Evolutionary conservation across 139 green algal genomes (phyloP).

Genomic region (Micromonas pusilla): DNA sequence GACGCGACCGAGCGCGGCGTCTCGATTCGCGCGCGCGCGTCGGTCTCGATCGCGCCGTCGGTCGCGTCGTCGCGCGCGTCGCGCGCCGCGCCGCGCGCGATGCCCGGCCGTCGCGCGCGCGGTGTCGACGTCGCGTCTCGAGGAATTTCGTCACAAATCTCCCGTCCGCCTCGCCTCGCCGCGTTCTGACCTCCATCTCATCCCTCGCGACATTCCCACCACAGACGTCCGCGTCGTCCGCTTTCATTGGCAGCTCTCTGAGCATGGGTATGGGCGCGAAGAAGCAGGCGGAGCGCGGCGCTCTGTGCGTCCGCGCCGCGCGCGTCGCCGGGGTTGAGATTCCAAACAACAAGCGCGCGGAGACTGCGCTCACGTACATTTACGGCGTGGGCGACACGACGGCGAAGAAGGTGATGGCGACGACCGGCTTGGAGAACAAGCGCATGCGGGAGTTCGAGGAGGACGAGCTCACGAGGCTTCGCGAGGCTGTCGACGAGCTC

Average conservation of each 20-base stretch:
- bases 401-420: constrained; percentile 76
- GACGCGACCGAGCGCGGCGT: no score
- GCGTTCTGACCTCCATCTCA: no score
- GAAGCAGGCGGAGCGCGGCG: constrained; percentile 1
- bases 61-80: neutral
- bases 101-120: no score
- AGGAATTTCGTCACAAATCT: no score
- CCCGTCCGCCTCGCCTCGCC: no score
- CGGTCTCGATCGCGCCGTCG: no score
- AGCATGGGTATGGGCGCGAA: no score
- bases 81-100: neutral
- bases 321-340: constrained; percentile 96
- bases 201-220: no score
- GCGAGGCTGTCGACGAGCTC: constrained; percentile 58
- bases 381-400: constrained; percentile 88
- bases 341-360: constrained; percentile 92
- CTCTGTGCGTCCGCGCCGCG: constrained; percentile 37
- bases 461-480: constrained; percentile 90
- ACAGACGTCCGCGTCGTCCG: no score
- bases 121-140: neutral
- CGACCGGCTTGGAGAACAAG: constrained; percentile 89
- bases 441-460: constrained; percentile 84
- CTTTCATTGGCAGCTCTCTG: no score
- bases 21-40: no score
- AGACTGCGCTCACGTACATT: constrained; percentile 76